Percentiles rank a stretch among this genome's conserved stretches.
Conservation (phyloP, 1,284 basidiomycete species). For the Trametes sp. region DNA sequence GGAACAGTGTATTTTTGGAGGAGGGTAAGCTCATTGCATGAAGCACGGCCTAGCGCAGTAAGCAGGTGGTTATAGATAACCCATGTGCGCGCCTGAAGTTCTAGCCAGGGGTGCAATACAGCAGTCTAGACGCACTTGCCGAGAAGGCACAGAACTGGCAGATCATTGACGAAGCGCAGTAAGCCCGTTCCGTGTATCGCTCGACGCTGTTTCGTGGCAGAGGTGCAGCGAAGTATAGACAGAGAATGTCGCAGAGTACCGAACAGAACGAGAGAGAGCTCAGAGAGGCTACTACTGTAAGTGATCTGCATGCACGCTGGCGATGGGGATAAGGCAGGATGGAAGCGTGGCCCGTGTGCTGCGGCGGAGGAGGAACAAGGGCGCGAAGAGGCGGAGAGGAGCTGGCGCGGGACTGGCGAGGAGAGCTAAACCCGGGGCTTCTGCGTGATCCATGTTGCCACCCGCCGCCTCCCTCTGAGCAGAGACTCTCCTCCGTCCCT, state of each 20-base stretch:
- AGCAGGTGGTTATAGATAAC: neutral
- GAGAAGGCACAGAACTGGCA: neutral
- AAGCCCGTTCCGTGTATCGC: no score
- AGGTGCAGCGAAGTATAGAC: no score
- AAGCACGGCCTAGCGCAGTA: neutral
- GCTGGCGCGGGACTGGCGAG: neutral
- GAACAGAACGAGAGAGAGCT: no score
- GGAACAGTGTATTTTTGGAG: no score
- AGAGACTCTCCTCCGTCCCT: conserved; percentile 5
- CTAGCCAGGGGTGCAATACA: neutral
- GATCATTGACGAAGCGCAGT: neutral
- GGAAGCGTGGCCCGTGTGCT: conserved; percentile 9
- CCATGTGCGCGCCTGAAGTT: neutral
- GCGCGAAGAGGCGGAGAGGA: neutral
- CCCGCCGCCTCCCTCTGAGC: conserved; percentile 7
- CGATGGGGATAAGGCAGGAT: neutral
- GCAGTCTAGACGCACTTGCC: neutral
- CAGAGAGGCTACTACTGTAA: no score
- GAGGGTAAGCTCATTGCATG: no score
- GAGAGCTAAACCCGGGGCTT: conserved; percentile 16
- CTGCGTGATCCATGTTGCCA: conserved; percentile 19
- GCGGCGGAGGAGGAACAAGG: neutral
- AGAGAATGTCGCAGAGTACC: no score
- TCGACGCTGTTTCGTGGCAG: no score
- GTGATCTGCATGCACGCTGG: neutral